Evolutionary conservation across 371 early-diverging fungal genomes (phyloP).

Genomic region (Mortierella sp.): DNA sequence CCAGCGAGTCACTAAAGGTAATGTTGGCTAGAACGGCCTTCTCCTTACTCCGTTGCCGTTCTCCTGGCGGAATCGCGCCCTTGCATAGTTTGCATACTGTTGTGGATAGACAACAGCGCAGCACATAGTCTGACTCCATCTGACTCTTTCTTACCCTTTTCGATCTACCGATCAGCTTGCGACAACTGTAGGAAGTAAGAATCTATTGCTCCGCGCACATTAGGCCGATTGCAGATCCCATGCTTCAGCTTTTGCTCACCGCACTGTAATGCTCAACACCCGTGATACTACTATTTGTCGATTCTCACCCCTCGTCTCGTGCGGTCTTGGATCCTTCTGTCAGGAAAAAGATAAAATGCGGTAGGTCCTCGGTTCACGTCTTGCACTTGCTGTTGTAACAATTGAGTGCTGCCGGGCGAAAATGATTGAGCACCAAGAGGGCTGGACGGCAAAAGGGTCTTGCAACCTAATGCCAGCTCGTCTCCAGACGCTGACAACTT

Average conservation of each 20-base stretch:
- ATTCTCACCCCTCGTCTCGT: not conserved
- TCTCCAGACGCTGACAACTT: not conserved
- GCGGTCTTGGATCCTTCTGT: not conserved
- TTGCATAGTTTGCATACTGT: no score
- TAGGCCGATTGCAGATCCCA: no score
- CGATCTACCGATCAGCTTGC: slow-evolving; percentile 25
- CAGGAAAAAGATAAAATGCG: slow-evolving; percentile 54
- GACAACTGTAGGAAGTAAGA: slow-evolving; percentile 55
- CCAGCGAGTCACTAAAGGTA: slow-evolving; percentile 54
- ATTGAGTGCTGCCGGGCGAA: not conserved
- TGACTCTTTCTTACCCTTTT: not conserved
- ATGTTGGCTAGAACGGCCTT: not conserved
- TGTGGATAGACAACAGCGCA: no score
- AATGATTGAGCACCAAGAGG: not conserved
- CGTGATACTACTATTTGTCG: not conserved
- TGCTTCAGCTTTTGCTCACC: not conserved
- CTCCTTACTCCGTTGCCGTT: not conserved
- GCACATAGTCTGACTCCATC: not conserved
- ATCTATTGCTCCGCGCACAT: no score
- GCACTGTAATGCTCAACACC: not conserved
- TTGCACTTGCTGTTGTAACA: not conserved
- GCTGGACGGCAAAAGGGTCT: not conserved
- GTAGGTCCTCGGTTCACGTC: slow-evolving; percentile 18
- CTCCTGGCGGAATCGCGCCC: not conserved
- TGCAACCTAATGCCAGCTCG: not conserved